These are phyloP conservation scores for Durotheca rogersii DNA, from an alignment of 495 filamentous ascomycete genomes.

Conservation along the genomic window DNA sequence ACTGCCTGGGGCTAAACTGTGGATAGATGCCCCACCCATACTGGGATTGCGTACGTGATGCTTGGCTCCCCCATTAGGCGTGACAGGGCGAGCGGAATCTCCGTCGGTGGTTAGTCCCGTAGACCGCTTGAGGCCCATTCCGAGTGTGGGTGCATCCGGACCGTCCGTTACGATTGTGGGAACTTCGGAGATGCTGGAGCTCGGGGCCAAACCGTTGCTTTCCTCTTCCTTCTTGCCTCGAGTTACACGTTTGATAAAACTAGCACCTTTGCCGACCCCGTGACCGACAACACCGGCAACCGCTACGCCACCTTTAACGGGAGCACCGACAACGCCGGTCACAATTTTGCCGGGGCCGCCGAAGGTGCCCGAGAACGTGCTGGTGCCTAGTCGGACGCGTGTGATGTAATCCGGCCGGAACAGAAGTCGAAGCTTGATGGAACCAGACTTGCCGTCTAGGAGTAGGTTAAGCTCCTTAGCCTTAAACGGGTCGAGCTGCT, in stretches of 20 bases:
- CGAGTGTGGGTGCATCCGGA: slow-evolving; percentile 36
- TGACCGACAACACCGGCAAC: slow-evolving; percentile 69
- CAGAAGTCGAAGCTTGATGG: slow-evolving; percentile 77
- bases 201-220: slow-evolving; percentile 34
- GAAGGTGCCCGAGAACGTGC: slow-evolving; percentile 92
- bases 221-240: slow-evolving; percentile 65
- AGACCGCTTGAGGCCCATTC: slow-evolving; percentile 39
- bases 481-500: slow-evolving; percentile 79
- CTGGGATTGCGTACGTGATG: slow-evolving; percentile 67
- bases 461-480: slow-evolving; percentile 68
- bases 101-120: slow-evolving; percentile 33
- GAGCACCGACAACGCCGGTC: slow-evolving; percentile 72
- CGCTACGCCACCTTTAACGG: slow-evolving; percentile 84
- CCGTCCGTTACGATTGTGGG: slow-evolving; percentile 49
- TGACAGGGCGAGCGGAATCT: slow-evolving; percentile 38
- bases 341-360: slow-evolving; percentile 88
- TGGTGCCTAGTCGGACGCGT: slow-evolving; percentile 82
- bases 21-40: slow-evolving; percentile 60
- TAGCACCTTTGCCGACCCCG: slow-evolving; percentile 82
- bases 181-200: slow-evolving; percentile 39
- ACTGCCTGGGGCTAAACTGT: slow-evolving; percentile 56
- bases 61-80: slow-evolving; percentile 40
- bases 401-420: slow-evolving; percentile 94
- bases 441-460: slow-evolving; percentile 87
- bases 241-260: slow-evolving; percentile 80